A percentile compares a stretch with the other conserved stretches of the same genome.
phyloP scores from a whole-genome alignment of 106 monocot species.

The Apostasia shenzhenica region DNA sequence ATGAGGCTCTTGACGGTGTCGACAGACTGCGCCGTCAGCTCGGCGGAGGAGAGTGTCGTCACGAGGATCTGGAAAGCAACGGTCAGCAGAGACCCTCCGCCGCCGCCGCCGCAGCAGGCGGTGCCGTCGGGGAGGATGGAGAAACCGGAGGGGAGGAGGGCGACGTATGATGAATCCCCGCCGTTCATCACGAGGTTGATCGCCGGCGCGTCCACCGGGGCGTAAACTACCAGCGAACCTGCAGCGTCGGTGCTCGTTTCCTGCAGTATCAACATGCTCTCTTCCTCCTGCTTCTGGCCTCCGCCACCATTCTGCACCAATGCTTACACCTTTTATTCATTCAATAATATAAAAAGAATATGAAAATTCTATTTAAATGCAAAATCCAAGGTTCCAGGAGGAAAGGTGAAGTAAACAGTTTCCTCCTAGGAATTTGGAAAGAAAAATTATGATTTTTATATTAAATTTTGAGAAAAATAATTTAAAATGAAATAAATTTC shows the following conservation, averaged over 20 bases:
- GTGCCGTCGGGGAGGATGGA: conserved; percentile 37
- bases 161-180: conserved; percentile 56
- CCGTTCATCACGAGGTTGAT: conserved; percentile 71
- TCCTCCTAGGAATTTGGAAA: no score
- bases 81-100: conserved; percentile 47
- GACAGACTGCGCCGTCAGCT: conserved; percentile 54
- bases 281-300: conserved; percentile 23
- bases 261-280: conserved; percentile 60
- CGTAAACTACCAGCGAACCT: conserved; percentile 64
- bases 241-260: conserved; percentile 63
- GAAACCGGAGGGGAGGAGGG: conserved; percentile 70
- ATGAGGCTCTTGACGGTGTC: conserved; percentile 67
- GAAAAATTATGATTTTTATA: no score
- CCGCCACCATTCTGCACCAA: conserved; percentile 27
- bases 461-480: no score
- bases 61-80: conserved; percentile 74
- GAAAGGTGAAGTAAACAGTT: no score
- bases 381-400: no score
- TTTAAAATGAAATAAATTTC: no score
- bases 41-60: conserved; percentile 46
- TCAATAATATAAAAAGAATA: no score
- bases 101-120: not conserved
- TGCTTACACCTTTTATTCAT: no score
- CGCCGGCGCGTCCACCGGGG: conserved; percentile 61
- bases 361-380: no score